These are phyloP conservation scores for Pythium utonaiense DNA, from an alignment of 352 stramenopile species.

Conservation along the genomic window DNA sequence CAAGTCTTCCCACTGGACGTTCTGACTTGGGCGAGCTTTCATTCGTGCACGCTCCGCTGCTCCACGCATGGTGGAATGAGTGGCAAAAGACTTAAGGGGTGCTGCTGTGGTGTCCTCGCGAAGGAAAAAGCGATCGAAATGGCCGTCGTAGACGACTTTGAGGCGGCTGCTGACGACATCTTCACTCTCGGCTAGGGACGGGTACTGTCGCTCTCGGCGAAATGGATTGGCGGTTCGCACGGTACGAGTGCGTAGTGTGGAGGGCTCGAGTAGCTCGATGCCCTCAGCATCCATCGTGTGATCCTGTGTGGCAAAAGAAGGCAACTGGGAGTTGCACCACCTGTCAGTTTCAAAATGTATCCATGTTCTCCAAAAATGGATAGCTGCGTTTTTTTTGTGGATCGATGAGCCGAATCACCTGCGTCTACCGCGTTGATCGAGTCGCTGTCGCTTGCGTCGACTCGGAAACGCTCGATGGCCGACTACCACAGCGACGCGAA, in stretches of 20 bases:
- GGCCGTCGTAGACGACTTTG: slow-evolving; percentile 39
- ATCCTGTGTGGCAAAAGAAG: too few species aligned
- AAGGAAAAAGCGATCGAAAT: slow-evolving; percentile 48
- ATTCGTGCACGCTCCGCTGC: not conserved
- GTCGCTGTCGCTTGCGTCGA: slow-evolving; percentile 63
- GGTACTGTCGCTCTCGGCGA: not conserved
- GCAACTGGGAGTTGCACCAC: too few species aligned
- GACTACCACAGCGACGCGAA: slow-evolving; percentile 31
- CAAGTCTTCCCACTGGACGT: slow-evolving; percentile 37
- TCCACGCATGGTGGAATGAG: not conserved
- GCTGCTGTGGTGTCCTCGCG: slow-evolving; percentile 21
- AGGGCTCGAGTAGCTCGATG: slow-evolving; percentile 2
- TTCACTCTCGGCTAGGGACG: not conserved
- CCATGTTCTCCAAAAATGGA: not conserved
- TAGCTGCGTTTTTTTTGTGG: too few species aligned
- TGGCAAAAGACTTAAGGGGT: not conserved
- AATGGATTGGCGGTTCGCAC: not conserved
- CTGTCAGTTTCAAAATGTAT: slow-evolving; percentile 5
- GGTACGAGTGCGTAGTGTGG: not conserved
- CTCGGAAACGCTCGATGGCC: slow-evolving; percentile 31
- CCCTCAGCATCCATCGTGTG: not conserved
- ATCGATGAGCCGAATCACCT: slow-evolving; percentile 20
- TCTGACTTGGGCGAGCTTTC: not conserved
- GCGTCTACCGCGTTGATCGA: slow-evolving; percentile 49
- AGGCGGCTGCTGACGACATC: not conserved